Evolutionary conservation across 768 basidiomycete species (phyloP).

Genomic region (Sutorius australiensis): DNA sequence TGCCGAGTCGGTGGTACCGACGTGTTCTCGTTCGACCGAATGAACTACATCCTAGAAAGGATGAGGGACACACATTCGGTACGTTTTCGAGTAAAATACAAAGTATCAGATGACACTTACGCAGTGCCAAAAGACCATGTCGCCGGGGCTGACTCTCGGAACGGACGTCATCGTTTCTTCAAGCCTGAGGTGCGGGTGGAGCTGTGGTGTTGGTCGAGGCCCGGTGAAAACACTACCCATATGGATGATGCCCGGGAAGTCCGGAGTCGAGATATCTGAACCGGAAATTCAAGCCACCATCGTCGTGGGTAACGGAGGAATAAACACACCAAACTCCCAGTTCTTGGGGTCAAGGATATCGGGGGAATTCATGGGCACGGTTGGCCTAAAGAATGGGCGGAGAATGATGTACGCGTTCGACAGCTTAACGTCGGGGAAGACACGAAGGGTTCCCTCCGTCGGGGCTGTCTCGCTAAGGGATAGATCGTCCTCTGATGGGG

Average conservation of each 20-base stretch:
- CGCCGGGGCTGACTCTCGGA: slow-evolving; percentile 70
- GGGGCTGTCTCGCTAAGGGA: slow-evolving; percentile 57
- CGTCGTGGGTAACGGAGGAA: slow-evolving; percentile 17
- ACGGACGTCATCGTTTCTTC: slow-evolving; percentile 65
- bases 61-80: slow-evolving; percentile 10
- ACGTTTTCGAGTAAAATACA: background rate
- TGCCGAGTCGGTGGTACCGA: slow-evolving; percentile 52
- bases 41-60: slow-evolving; percentile 41
- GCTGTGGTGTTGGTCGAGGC: slow-evolving; percentile 47
- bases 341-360: slow-evolving; percentile 48
- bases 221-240: slow-evolving; percentile 27
- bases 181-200: slow-evolving; percentile 67
- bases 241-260: slow-evolving; percentile 49
- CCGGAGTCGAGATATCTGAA: slow-evolving; percentile 43
- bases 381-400: slow-evolving; percentile 69
- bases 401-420: slow-evolving; percentile 72
- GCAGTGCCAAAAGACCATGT: slow-evolving; percentile 78
- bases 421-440: slow-evolving; percentile 63
- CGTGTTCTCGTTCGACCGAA: slow-evolving; percentile 49
- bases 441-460: slow-evolving; percentile 62
- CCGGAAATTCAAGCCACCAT: slow-evolving; percentile 5
- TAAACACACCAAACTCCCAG: slow-evolving; percentile 46
- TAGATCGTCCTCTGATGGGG: background rate
- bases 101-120: slow-evolving; percentile 26
- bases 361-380: slow-evolving; percentile 36